A percentile compares a stretch with the other conserved stretches of the same genome.
Conservation (phyloP, 495 filamentous ascomycete species). For the Aspergillus homomorphus region DNA sequence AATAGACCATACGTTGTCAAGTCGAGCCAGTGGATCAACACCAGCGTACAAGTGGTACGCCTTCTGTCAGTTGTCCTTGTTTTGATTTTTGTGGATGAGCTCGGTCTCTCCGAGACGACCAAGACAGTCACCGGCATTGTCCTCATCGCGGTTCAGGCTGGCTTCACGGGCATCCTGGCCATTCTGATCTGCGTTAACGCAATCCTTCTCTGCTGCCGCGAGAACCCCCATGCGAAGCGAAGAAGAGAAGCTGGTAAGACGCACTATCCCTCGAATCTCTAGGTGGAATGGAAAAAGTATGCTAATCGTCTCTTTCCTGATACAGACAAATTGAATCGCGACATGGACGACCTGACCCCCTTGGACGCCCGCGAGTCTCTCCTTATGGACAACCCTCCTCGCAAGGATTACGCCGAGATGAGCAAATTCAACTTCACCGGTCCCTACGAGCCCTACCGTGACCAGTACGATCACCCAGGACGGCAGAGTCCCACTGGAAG, state of each 20-base stretch:
- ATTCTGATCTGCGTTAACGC: constrained; percentile 91
- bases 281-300: not conserved
- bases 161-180: constrained; percentile 76
- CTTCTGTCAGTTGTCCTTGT: constrained; percentile 87
- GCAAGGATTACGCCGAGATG: constrained; percentile 41
- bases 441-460: constrained; percentile 44
- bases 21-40: constrained; percentile 89
- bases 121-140: constrained; percentile 90
- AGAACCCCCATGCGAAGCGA: constrained; percentile 84
- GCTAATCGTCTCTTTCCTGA: not conserved
- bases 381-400: constrained; percentile 56
- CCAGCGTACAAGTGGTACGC: constrained; percentile 90
- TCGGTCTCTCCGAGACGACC: constrained; percentile 88
- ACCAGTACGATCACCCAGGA: constrained; percentile 28
- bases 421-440: constrained; percentile 50
- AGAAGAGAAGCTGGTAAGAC: constrained; percentile 81
- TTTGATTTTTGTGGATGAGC: constrained; percentile 88
- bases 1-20: constrained; percentile 80
- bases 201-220: constrained; percentile 71
- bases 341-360: constrained; percentile 83
- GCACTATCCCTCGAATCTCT: not conserved
- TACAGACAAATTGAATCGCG: constrained; percentile 75
- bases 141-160: constrained; percentile 83
- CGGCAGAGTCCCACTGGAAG: constrained; percentile 35
- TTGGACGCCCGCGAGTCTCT: constrained; percentile 89